Evolutionary conservation across 768 basidiomycete species (phyloP), one percentile per base, ranked within the genome.

Genomic region (Mycena vulgaris): DNA sequence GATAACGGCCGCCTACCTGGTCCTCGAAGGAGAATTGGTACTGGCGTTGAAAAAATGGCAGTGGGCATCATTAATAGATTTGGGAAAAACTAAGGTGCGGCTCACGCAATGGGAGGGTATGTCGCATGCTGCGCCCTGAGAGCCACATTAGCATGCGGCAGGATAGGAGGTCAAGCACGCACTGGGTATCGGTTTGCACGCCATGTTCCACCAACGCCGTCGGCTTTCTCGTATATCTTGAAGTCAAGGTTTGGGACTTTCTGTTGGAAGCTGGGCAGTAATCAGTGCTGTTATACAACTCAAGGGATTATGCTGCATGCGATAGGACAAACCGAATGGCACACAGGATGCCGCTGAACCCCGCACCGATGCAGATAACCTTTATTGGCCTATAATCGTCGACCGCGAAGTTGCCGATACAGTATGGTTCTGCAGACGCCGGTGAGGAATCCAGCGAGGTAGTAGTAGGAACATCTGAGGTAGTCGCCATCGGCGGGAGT

Each of bases 211-310:
- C 66, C 66, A 9, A 62, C 42, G 14, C 66, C 66, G 14, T 61
- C 66, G 13, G 66, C 66, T 25, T 68, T 68, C 35, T 68, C 66
- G 45, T 68, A 68, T 61, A 68, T 61, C 60, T 68, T 68, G 23
- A 68, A 39, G 49, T 68, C 66, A 27, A 61, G 39, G 21, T 68
- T 68, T 6, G 66, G 40, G 7, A 68, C 59, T 28, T 62, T 68
- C 33, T 68, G 66, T 28, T 10, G 39, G 19, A 68, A 55, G 10
- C 66, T 68, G n/a, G n/a, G n/a, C n/a, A n/a, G n/a, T n/a, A n/a
- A n/a, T n/a, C n/a, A 25, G 7, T 37, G 10, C 21, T n/a, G 17
- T 17, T 33, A n/a, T 10, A 40, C n/a, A n/a, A n/a, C n/a, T n/a
- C n/a, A n/a, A 3, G n/a, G n/a, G n/a, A 40, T 37, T 10, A 8